A percentile compares a stretch with the other conserved stretches of the same genome.
Conservation (phyloP, 768 basidiomycete genomes). For the Leccinum subgranulosum region DNA sequence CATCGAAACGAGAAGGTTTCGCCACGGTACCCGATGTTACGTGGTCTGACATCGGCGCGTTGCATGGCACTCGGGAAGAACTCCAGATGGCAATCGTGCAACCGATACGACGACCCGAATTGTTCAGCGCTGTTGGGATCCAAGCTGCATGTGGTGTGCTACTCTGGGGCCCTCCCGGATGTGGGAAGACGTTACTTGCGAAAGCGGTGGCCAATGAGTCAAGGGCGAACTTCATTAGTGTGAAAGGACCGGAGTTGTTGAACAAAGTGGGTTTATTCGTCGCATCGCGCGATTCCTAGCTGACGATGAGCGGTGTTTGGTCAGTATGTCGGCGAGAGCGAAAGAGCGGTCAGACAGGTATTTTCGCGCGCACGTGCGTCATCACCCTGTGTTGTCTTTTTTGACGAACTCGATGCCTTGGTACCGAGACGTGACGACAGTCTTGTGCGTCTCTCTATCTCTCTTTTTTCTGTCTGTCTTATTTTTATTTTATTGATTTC, state of each 20-base stretch:
- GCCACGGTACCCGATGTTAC: constrained; percentile 94
- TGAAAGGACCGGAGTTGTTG: constrained; percentile 93
- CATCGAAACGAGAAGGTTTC: constrained; percentile 96
- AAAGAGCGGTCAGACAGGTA: constrained; percentile 90
- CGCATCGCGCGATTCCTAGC: background rate
- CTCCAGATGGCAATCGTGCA: constrained; percentile 98
- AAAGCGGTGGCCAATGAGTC: constrained; percentile 98
- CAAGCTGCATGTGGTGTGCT: constrained; percentile 90
- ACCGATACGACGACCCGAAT: constrained; percentile 84
- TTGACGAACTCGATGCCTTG: constrained; percentile 91
- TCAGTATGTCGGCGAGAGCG: constrained; percentile 97
- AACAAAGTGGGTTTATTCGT: constrained; percentile 70
- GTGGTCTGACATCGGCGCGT: constrained; percentile 92
- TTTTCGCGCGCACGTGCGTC: constrained; percentile 93
- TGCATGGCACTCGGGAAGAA: constrained; percentile 84
- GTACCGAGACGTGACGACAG: constrained; percentile 89
- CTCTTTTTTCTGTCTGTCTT: background rate
- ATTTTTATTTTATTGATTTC: background rate
- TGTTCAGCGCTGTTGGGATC: constrained; percentile 88
- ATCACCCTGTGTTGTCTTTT: constrained; percentile 92
- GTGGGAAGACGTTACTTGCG: constrained; percentile 96
- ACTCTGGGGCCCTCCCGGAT: constrained; percentile 98
- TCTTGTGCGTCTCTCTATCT: constrained; percentile 50
- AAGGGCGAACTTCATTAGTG: constrained; percentile 94
- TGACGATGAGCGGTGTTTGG: background rate